Conservation (phyloP, 257 asterid genomes). For the Asclepias syriaca region DNA sequence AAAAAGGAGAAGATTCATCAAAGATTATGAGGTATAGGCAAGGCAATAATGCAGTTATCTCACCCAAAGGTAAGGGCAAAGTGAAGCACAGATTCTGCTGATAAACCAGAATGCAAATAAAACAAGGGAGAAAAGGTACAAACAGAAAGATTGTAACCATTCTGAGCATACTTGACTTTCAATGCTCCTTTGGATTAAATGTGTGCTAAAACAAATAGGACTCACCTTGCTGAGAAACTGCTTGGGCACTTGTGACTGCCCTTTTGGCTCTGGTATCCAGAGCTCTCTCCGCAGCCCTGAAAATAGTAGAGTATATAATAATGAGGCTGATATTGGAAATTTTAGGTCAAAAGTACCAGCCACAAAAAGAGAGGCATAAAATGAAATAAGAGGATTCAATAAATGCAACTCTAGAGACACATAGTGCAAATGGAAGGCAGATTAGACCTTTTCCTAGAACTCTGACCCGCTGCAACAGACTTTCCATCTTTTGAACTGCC, state of each 20-base stretch:
- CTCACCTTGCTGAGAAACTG: slow-evolving; percentile 54
- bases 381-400: background rate
- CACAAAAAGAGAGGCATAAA: background rate
- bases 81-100: background rate
- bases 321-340: background rate
- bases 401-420: background rate
- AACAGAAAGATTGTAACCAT: background rate
- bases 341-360: background rate
- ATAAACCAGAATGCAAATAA: background rate
- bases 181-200: background rate
- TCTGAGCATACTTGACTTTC: background rate
- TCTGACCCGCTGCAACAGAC: slow-evolving; percentile 32
- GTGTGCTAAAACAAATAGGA: background rate
- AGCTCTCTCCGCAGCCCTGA: slow-evolving; percentile 64
- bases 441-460: slow-evolving; percentile 64
- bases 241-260: slow-evolving; percentile 45
- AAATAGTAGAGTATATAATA: slow-evolving; percentile 14
- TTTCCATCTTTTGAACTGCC: slow-evolving; percentile 47
- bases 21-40: background rate
- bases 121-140: background rate
- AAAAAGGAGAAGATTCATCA: background rate
- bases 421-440: background rate
- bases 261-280: slow-evolving; percentile 70
- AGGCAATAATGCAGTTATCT: background rate
- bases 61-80: background rate